A percentile compares a stretch with the other conserved stretches of the same genome.
These are phyloP conservation scores for Raffaelea ambrosiae DNA, from an alignment of 2,329 filamentous ascomycete species.

Conservation along the genomic window DNA sequence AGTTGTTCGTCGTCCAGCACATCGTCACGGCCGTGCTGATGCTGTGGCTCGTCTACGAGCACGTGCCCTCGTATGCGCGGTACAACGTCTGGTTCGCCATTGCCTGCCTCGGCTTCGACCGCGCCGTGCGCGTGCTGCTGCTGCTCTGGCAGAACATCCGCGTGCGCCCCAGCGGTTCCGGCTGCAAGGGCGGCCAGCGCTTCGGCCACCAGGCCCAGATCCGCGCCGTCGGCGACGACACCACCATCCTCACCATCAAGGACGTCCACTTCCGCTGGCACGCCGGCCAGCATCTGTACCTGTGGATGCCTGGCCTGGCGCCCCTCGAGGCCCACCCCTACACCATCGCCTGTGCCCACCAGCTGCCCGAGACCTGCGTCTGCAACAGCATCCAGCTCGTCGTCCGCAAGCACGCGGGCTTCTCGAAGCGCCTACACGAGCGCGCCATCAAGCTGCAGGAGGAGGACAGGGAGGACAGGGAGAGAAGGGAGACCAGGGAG, in stretches of 20 bases:
- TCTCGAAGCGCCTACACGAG: slow-evolving; percentile 44
- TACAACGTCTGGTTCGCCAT: slow-evolving; percentile 61
- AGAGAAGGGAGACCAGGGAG: too few species aligned
- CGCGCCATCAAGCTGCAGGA: slow-evolving; percentile 31
- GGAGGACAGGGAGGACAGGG: neutral
- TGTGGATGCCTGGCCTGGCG: slow-evolving; percentile 49
- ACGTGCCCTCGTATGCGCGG: slow-evolving; percentile 50
- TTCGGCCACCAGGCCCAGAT: slow-evolving; percentile 45
- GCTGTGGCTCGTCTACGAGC: slow-evolving; percentile 53
- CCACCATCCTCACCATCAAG: slow-evolving; percentile 51
- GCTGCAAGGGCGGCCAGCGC: slow-evolving; percentile 37
- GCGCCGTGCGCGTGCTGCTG: slow-evolving; percentile 40
- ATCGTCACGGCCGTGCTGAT: slow-evolving; percentile 52
- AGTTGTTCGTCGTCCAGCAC: slow-evolving; percentile 63
- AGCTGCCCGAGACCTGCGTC: slow-evolving; percentile 39
- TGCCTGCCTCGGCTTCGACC: slow-evolving; percentile 53
- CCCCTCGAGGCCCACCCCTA: slow-evolving; percentile 51
- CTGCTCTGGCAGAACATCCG: slow-evolving; percentile 46
- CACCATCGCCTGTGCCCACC: slow-evolving; percentile 50
- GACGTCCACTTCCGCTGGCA: slow-evolving; percentile 51
- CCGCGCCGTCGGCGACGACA: slow-evolving; percentile 38
- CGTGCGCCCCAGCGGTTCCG: slow-evolving; percentile 27
- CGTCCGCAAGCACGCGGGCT: slow-evolving; percentile 46
- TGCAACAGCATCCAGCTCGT: slow-evolving; percentile 54
- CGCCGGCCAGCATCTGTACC: slow-evolving; percentile 52